A percentile compares a stretch with the other conserved stretches of the same genome.
Conservation (phyloP, 352 stramenopile genomes). For the Globisporangium polare region DNA sequence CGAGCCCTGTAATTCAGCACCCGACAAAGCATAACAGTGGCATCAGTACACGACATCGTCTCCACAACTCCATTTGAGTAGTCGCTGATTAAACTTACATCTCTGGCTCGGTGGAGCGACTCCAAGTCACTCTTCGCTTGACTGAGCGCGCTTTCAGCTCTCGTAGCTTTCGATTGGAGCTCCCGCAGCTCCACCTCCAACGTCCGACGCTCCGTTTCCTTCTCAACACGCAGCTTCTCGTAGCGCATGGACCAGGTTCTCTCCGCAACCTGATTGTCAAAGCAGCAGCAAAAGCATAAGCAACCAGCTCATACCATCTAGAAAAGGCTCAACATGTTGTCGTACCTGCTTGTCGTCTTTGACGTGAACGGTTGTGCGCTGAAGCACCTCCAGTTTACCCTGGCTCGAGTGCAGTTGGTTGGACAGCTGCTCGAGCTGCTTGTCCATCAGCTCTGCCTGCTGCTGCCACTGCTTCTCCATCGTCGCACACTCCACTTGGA, state of each 20-base stretch:
- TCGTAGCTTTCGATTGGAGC: conserved; percentile 27
- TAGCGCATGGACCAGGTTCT: conserved; percentile 38
- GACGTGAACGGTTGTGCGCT: conserved; percentile 36
- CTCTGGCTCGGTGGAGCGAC: conserved; percentile 20
- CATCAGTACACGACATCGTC: not conserved
- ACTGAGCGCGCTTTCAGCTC: conserved; percentile 32
- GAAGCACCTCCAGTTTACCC: conserved; percentile 39
- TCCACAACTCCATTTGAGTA: no score
- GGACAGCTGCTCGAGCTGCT: conserved; percentile 39
- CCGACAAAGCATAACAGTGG: not conserved
- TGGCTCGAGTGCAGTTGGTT: conserved; percentile 44
- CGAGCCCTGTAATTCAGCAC: conserved; percentile 14
- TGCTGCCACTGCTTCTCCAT: conserved; percentile 47
- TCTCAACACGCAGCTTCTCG: conserved; percentile 41
- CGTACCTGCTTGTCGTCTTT: conserved; percentile 44
- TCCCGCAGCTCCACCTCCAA: conserved; percentile 44
- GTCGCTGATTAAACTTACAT: no score
- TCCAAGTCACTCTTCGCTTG: conserved; percentile 32
- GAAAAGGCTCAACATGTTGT: not conserved
- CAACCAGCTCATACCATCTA: not conserved
- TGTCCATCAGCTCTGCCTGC: conserved; percentile 28
- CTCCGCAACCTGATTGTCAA: conserved; percentile 19
- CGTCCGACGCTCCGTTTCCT: conserved; percentile 28
- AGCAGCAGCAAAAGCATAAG: not conserved
- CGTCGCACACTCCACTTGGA: conserved; percentile 31